Evolutionary conservation across 257 asterid genomes (phyloP).

Genomic region (Solanum piurae): DNA sequence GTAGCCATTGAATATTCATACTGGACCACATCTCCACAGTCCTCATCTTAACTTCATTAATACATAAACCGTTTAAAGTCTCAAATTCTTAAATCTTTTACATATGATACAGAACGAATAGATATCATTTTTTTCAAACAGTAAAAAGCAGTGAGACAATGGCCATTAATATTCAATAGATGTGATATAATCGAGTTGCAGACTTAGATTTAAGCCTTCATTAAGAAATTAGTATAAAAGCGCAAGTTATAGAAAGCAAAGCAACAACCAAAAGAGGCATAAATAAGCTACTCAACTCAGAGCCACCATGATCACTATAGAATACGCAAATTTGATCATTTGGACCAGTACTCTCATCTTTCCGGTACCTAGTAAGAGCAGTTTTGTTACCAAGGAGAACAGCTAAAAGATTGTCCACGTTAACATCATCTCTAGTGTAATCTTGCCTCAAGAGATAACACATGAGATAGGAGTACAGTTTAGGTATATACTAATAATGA

Average conservation of each 20-base stretch:
- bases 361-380: conserved; percentile 65
- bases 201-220: not conserved
- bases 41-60: not conserved
- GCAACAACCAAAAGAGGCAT: not conserved
- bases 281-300: conserved; percentile 46
- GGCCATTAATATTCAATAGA: not conserved
- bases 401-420: conserved; percentile 52
- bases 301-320: conserved; percentile 92
- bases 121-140: not conserved
- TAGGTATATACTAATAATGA: not conserved
- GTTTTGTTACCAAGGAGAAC: conserved; percentile 68
- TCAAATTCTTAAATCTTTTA: no score
- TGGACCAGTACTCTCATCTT: conserved; percentile 79
- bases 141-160: not conserved
- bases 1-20: not conserved
- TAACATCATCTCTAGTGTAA: conserved; percentile 62
- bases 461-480: conserved; percentile 6
- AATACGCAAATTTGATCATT: conserved; percentile 74
- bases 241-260: conserved; percentile 39
- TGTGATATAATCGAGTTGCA: not conserved
- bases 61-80: not conserved
- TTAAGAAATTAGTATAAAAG: conserved; percentile 72
- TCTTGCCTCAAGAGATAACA: conserved; percentile 48
- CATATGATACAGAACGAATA: not conserved
- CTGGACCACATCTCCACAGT: not conserved